These are phyloP conservation scores for Penicillium sp. DNA, from an alignment of 2,329 filamentous ascomycete species.

Conservation along the genomic window DNA sequence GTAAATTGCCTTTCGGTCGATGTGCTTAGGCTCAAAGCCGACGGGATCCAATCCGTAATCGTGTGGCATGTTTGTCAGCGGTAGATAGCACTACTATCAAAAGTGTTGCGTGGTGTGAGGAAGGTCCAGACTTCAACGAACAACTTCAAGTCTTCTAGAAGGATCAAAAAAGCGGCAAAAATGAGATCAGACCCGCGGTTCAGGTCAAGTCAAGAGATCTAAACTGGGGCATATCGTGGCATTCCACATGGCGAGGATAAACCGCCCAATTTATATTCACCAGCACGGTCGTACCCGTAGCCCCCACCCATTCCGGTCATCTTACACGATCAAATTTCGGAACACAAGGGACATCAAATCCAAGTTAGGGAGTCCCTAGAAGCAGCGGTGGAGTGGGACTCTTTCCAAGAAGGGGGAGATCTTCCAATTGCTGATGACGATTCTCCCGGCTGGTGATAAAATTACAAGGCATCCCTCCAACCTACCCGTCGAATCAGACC, in stretches of 20 bases:
- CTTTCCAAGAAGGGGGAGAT: conserved; percentile 13
- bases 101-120: not conserved
- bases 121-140: not conserved
- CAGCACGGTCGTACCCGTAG: not conserved
- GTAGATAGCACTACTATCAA: not conserved
- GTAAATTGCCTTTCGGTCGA: conserved; percentile 72
- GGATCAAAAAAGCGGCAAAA: conserved; percentile 2
- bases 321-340: conserved; percentile 3
- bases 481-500: conserved; percentile 22
- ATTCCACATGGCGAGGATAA: conserved; percentile 15
- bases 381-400: conserved; percentile 6
- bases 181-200: not conserved
- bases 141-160: conserved; percentile 1
- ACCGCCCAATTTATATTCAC: conserved; percentile 20
- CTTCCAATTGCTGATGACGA: conserved; percentile 13
- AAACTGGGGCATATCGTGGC: conserved; percentile 24
- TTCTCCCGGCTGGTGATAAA: conserved; percentile 7
- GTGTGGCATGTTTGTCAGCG: conserved; percentile 15
- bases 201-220: conserved; percentile 2
- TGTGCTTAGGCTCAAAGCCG: conserved; percentile 53
- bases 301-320: not conserved
- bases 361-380: conserved; percentile 1
- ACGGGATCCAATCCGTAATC: conserved; percentile 19
- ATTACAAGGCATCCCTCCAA: not conserved
- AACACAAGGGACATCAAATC: conserved; percentile 1